These are phyloP conservation scores for Penicillium bialowiezense DNA, from an alignment of 495 filamentous ascomycete species.

Conservation along the genomic window DNA sequence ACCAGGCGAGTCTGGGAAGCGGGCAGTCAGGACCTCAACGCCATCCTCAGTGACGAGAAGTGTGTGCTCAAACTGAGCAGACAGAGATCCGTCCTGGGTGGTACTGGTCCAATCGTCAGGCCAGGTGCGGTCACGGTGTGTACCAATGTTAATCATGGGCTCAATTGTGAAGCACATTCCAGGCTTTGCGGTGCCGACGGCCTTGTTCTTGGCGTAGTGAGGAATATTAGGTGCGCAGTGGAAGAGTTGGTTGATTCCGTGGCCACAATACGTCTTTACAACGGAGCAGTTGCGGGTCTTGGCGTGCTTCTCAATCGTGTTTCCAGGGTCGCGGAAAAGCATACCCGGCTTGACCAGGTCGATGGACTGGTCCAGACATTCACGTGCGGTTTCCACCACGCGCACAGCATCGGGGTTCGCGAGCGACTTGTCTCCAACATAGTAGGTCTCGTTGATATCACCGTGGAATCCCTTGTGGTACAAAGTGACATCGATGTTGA, in stretches of 20 bases:
- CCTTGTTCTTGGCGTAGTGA: slow-evolving; percentile 90
- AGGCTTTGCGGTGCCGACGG: slow-evolving; percentile 77
- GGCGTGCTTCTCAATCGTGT: slow-evolving; percentile 81
- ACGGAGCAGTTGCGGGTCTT: slow-evolving; percentile 76
- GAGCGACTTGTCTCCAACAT: slow-evolving; percentile 73
- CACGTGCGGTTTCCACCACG: slow-evolving; percentile 79
- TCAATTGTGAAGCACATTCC: slow-evolving; percentile 95
- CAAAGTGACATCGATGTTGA: slow-evolving; percentile 86
- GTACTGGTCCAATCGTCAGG: slow-evolving; percentile 89
- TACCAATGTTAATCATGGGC: slow-evolving; percentile 85
- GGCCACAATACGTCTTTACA: slow-evolving; percentile 86
- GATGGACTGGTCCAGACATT: slow-evolving; percentile 81
- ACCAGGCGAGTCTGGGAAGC: slow-evolving; percentile 76
- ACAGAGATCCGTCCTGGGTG: slow-evolving; percentile 76
- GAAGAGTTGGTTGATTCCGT: slow-evolving; percentile 84
- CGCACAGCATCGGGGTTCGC: slow-evolving; percentile 75
- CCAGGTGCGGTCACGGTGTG: slow-evolving; percentile 79
- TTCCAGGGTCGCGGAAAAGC: slow-evolving; percentile 79
- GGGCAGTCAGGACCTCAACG: slow-evolving; percentile 88
- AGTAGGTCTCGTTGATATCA: slow-evolving; percentile 91
- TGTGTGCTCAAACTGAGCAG: slow-evolving; percentile 93
- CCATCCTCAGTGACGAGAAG: slow-evolving; percentile 90
- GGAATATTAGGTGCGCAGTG: slow-evolving; percentile 82
- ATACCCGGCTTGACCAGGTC: slow-evolving; percentile 83
- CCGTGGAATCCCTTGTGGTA: slow-evolving; percentile 88